phyloP scores from a whole-genome alignment of 2,329 filamentous ascomycete species.

The Biscogniauxia sp. region DNA sequence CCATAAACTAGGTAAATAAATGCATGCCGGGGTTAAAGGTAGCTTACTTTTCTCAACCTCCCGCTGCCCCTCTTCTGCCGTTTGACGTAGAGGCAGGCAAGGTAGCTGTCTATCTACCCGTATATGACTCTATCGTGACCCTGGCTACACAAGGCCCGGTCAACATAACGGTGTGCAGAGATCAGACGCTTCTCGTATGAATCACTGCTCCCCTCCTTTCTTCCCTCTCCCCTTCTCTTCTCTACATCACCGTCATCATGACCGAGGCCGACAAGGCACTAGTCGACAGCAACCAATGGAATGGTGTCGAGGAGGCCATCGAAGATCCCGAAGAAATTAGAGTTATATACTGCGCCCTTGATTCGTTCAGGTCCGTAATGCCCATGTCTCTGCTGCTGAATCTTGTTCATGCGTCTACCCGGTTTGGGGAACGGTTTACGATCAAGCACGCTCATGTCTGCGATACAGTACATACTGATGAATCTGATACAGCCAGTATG shows the following conservation, averaged over 20 bases:
- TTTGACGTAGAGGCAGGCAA: neutral
- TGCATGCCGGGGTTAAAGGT: slow-evolving; percentile 5
- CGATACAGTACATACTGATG: neutral
- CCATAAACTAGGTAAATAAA: slow-evolving; percentile 4
- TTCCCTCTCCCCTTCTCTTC: neutral
- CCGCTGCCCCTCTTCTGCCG: slow-evolving; percentile 4
- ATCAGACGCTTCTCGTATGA: no score
- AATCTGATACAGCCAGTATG: slow-evolving; percentile 67
- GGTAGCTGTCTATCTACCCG: no score
- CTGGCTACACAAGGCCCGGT: neutral
- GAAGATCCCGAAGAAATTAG: slow-evolving; percentile 76
- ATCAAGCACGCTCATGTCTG: slow-evolving; percentile 15
- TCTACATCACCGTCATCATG: slow-evolving; percentile 9
- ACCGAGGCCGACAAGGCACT: slow-evolving; percentile 8
- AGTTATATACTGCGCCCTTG: slow-evolving; percentile 77
- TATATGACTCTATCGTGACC: no score
- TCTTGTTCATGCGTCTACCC: slow-evolving; percentile 4
- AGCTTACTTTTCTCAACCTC: slow-evolving; percentile 6
- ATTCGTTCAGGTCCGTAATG: slow-evolving; percentile 78
- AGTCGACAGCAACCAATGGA: slow-evolving; percentile 48
- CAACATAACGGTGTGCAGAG: neutral
- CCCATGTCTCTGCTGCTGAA: neutral
- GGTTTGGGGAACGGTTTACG: neutral
- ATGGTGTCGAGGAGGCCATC: slow-evolving; percentile 62
- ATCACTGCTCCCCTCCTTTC: neutral